Conservation (phyloP, 768 basidiomycete genomes). For the Phanerodontia chrysosporium region DNA sequence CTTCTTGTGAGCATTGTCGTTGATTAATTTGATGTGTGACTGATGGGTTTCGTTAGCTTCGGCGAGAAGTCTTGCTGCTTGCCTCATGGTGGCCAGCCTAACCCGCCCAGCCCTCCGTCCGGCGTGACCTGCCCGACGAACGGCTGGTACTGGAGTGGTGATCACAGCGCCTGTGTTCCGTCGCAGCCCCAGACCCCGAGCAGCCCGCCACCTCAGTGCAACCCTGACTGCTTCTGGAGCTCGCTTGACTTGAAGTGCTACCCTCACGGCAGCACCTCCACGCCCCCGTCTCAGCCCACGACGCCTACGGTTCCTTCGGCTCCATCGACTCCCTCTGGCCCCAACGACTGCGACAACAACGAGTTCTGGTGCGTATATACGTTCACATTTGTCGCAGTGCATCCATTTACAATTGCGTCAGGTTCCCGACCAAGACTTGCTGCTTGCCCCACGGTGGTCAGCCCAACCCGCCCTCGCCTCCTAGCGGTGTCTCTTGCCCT, state of each 20-base stretch:
- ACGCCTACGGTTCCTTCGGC: neutral
- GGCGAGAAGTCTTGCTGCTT: slow-evolving; percentile 37
- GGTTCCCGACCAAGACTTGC: slow-evolving; percentile 31
- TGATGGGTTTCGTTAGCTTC: too few relatives aligned
- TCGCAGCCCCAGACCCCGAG: slow-evolving; percentile 1
- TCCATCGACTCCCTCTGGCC: neutral
- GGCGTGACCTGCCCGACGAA: slow-evolving; percentile 5
- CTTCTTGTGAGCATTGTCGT: slow-evolving; percentile 26
- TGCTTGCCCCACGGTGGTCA: slow-evolving; percentile 44
- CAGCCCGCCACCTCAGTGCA: slow-evolving; percentile 6
- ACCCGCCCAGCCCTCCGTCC: slow-evolving; percentile 11
- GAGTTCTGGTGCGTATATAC: slow-evolving; percentile 32
- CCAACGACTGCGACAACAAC: neutral
- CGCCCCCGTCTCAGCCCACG: neutral
- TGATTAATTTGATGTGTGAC: neutral
- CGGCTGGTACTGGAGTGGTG: slow-evolving; percentile 12
- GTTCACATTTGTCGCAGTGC: neutral
- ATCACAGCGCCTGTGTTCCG: slow-evolving; percentile 9
- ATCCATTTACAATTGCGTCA: slow-evolving; percentile 11
- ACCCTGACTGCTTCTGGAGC: slow-evolving; percentile 1
- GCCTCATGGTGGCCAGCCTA: slow-evolving; percentile 18
- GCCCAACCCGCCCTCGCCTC: slow-evolving; percentile 40
- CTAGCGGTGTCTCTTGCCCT: slow-evolving; percentile 39
- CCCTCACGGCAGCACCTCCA: neutral
- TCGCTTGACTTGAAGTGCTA: neutral